Evolutionary conservation across 176 grass and related monocot species (phyloP), one percentile per base, ranked within the genome.

Genomic region (Ensete glaucum): DNA sequence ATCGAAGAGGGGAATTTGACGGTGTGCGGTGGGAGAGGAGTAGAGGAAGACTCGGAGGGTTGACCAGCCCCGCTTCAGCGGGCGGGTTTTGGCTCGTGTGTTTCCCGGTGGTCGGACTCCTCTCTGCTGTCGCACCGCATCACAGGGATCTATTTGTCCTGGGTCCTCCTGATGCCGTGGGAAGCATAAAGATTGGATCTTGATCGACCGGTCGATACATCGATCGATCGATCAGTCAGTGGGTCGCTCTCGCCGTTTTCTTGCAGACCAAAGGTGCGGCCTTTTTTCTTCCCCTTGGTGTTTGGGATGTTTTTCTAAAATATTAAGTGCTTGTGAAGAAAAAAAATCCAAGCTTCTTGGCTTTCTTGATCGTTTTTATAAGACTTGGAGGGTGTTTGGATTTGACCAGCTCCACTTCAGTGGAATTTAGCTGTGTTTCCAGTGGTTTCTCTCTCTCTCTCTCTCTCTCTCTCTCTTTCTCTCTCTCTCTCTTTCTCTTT

Each of bases 191-290:
- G 21, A 73, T 73, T 55, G 15, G n/a, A 25, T 73, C 51, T 73
- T 73, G n/a, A 14, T 73, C 71, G 11, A 15, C 23, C 71, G 5
- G 12, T 73, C 21, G 21, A 22, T 54, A 11, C 11, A 12, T 51
- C 71, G 54, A 24, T 73, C 71, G 21, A 12, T 73, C 71, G 21
- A 12, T 73, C 71, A 13, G 71, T 60, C 57, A 20, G 19, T 60
- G 55, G 13, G 2, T n/a, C 55, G 14, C 55, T 57, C 13, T 57
- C 16, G 11, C 57, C 57, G 4, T 7, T 60, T 60, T n/a, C 6
- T 19, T 60, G 3, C 19, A n/a, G 2, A 60, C 1, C 57, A 8
- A 17, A 7, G 55, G 57, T 60, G 57, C 57, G 57, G 16, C 15
- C 3, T 43, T 20, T 20, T 7, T 0, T 19, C 16, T 19, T 15